Evolutionary conservation across 805 yeast species (phyloP).

Genomic region (Vanderwaltozyma verrucispora): DNA sequence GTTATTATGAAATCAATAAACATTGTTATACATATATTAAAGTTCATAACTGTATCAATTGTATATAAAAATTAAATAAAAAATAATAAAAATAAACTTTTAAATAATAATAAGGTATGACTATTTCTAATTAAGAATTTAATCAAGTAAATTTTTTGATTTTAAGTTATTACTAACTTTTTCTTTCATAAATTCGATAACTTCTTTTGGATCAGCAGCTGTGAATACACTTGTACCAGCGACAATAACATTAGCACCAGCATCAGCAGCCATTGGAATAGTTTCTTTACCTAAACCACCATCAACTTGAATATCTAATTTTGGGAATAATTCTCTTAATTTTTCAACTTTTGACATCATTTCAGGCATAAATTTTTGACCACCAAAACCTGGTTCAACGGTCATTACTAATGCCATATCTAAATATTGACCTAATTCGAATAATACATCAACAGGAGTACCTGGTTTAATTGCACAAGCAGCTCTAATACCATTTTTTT

Average conservation of each 20-base stretch:
- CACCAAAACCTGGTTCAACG: conserved; percentile 98
- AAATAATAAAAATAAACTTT: too few relatives aligned
- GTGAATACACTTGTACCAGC: conserved; percentile 94
- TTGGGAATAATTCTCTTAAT: conserved; percentile 63
- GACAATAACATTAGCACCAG: conserved; percentile 97
- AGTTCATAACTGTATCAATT: too few relatives aligned
- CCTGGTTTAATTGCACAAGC: conserved; percentile 93
- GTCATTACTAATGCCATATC: conserved; percentile 98
- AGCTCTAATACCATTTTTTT: conserved; percentile 74
- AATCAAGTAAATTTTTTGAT: conserved; percentile 34
- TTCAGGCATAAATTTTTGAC: conserved; percentile 87
- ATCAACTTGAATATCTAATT: conserved; percentile 86
- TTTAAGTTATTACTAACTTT: conserved; percentile 45
- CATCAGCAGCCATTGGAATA: conserved; percentile 78
- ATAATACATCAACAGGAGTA: conserved; percentile 75
- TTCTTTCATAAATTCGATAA: conserved; percentile 57
- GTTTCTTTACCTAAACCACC: conserved; percentile 91
- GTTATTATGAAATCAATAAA: background rate
- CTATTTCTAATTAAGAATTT: too few relatives aligned
- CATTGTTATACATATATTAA: background rate
- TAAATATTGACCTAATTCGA: conserved; percentile 60
- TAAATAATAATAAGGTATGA: too few relatives aligned
- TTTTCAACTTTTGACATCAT: conserved; percentile 94
- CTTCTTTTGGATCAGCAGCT: conserved; percentile 68
- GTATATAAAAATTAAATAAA: background rate